Percentiles rank a stretch among this genome's conserved stretches.
These are phyloP conservation scores for Pseudoscleropodium purum DNA, from an alignment of 225 moss, liverwort and hornwort genomes.

Conservation along the genomic window DNA sequence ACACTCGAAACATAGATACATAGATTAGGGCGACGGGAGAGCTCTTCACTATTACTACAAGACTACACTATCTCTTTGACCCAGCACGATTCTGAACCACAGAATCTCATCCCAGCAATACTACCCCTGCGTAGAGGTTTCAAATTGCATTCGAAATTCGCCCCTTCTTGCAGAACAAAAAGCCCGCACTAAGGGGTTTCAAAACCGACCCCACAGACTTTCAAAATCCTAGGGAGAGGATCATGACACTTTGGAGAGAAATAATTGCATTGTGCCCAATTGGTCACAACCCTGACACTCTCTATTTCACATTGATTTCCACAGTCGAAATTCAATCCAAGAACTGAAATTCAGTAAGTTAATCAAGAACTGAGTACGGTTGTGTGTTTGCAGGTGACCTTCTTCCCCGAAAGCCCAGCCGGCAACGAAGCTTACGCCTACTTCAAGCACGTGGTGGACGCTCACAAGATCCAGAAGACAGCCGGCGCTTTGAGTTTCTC, in stretches of 20 bases:
- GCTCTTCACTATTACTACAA: neutral
- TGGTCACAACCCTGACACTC: neutral
- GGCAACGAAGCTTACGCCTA: slow-evolving; percentile 48
- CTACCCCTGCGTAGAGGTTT: neutral
- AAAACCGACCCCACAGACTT: neutral
- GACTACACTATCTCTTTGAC: neutral
- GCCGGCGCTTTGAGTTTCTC: slow-evolving; percentile 65
- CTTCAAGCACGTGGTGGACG: slow-evolving; percentile 87
- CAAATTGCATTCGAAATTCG: neutral
- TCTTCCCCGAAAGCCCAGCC: slow-evolving; percentile 48
- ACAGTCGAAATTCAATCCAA: neutral
- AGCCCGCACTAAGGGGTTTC: neutral
- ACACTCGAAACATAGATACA: neutral
- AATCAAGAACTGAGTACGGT: neutral
- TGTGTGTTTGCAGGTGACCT: slow-evolving; percentile 50
- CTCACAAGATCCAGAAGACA: slow-evolving; percentile 73
- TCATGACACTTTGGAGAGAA: neutral
- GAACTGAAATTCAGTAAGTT: neutral
- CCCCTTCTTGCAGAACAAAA: neutral
- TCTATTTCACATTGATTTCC: neutral
- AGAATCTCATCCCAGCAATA: neutral
- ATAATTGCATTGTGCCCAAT: neutral
- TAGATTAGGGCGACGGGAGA: neutral
- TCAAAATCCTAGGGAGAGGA: neutral
- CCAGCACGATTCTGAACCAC: neutral